Percentiles rank a stretch among this genome's conserved stretches.
phyloP scores from a whole-genome alignment of 192 early-diverging fungal species.

The Funneliformis geosporum region DNA sequence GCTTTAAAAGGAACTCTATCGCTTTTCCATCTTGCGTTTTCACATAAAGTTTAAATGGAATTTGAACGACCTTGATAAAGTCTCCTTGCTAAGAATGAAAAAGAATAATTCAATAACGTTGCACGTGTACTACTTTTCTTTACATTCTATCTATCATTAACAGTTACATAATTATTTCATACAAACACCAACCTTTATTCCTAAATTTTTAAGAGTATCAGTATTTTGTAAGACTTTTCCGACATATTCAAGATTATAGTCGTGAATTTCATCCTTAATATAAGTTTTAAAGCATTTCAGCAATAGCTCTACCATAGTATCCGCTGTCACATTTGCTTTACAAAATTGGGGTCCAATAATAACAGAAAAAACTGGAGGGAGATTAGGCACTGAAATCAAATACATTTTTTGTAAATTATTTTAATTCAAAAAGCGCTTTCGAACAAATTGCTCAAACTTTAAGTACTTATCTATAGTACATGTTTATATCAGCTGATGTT shows the following conservation, averaged over 20 bases:
- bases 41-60: conserved; percentile 59
- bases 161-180: neutral
- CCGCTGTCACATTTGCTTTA: conserved; percentile 10
- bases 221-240: neutral
- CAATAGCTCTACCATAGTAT: conserved; percentile 2
- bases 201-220: neutral
- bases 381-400: neutral
- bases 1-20: neutral
- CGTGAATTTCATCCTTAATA: neutral
- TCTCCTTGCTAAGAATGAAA: neutral
- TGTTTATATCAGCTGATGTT: too few relatives aligned
- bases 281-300: neutral
- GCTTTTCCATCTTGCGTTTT: conserved; percentile 76
- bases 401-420: conserved; percentile 3
- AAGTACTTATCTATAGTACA: too few relatives aligned
- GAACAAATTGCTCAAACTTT: too few relatives aligned
- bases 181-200: neutral
- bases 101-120: neutral
- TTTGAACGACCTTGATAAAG: neutral
- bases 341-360: neutral
- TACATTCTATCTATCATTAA: neutral
- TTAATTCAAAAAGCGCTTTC: neutral
- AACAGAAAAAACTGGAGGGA: conserved; percentile 1
- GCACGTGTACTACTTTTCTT: neutral
- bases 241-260: neutral